Base-by-base conservation (phyloP, 2,329 filamentous ascomycete species). In the Penicillium sp. region DNA sequence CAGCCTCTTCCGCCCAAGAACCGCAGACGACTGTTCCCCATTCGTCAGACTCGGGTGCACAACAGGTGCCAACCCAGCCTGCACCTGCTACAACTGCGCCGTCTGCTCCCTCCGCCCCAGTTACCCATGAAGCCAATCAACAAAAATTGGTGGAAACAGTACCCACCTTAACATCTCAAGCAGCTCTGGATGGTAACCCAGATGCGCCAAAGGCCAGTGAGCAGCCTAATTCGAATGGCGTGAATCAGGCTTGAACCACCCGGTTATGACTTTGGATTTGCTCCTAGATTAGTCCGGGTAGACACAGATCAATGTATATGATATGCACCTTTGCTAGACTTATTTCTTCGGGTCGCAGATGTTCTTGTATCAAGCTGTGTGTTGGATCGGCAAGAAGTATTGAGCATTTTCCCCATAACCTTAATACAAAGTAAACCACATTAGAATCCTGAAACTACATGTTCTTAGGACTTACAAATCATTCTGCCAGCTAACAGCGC, bases 161-260 rank as follows among this genome's bases (percentile, higher is more conserved):
- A 8, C 13, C 41, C 13, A 11, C 23, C 19, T 14, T 14, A 13
- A 16, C 41, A 32, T 19, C 49, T 11, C 35, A 36, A 32, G 26
- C 35, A 16, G 7, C 23, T 42, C 27, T 39, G 3, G 1, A 27
- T 26, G 35, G 44, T 13, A 19, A 32, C 7, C 10, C 42, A 10
- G 59, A 50, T 32, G 34, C 7, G 10, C 41, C 51, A 2, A 51
- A 54, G 18, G 23, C 38, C 9, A 41, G 3, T 16, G 38, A 57
- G n/a, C 23, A 45, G 26, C 23, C 27, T 5, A 45, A 57, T 23
- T 9, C 43, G 3, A 63, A 61, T 32, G 59, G 55, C 13, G 29
- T 38, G 29, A 41, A 30, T 47, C 39, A 35, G 29, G 26, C 47
- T 30, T 47, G 56, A 51, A 34, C 32, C 14, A 30, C 16, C 46